Base-by-base conservation (phyloP, 306 rosid species). In the Cercis canadensis region DNA sequence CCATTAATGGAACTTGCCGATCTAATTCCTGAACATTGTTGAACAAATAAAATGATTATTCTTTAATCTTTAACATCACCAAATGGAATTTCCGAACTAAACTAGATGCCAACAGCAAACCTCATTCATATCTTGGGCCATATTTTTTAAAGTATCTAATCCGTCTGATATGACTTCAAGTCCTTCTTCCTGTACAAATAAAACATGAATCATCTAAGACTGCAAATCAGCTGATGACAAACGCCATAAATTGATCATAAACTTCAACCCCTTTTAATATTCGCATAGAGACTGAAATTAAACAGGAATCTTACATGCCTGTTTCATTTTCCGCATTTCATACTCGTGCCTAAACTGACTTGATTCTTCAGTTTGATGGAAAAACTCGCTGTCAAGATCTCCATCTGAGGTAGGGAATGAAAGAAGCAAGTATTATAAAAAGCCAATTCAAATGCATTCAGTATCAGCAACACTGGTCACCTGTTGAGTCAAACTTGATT, bases 131-230 rank as follows among this genome's bases (percentile, higher is more conserved):
- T 87, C 98, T 16, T 41, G 84, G 17, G 96, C 96, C 66, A 94
- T 39, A 81, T 86, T 69, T 78, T 90, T 94, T 76, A 89, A 74
- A 6, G 89, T 86, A 62, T 77, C 91, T 78, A 90, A 67, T 82
- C 98, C 98, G 32, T 90, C 95, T n/a, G 97, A 91, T 84, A 94
- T 94, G 80, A 91, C 19, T 68, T 83, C 96, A 62, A 94, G 92
- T 37, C 96, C 99, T 82, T 94, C 77, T 69, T 91, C 97, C 99
- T 94, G 71, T 37, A 52, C 45, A 79, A 79, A 39, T 63, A 69
- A 19, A 72, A 17, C 16, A 24, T 17, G 14, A 46, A 69, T 75
- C 64, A 73, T 29, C 47, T 46, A 4, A 59, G 72, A 72, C 1
- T 37, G 11, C 65, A 14, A n/a, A 63, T 39, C 31, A 65, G 13